Conservation (phyloP, 768 basidiomycete species). For the Leccinum boreale region DNA sequence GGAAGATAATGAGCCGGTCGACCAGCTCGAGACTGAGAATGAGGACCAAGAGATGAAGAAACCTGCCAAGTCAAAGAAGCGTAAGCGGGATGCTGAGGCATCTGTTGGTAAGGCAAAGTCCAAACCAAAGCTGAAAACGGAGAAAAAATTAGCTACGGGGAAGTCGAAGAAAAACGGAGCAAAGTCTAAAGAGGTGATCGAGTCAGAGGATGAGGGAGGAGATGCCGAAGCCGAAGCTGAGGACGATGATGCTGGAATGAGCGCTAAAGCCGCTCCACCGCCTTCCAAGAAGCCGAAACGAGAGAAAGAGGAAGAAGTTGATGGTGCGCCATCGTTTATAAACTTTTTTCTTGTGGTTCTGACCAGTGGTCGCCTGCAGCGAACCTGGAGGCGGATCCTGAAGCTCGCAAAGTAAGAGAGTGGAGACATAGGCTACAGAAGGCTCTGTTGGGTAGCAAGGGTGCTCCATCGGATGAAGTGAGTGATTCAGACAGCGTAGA, state of each 20-base stretch:
- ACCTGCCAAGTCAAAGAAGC: conserved; percentile 46
- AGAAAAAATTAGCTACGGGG: conserved; percentile 28
- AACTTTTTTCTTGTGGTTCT: neutral
- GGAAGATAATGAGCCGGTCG: conserved; percentile 60
- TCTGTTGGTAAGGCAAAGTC: conserved; percentile 37
- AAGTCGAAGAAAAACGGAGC: conserved; percentile 53
- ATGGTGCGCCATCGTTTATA: conserved; percentile 42
- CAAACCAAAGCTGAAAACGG: conserved; percentile 46
- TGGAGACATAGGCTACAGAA: conserved; percentile 94
- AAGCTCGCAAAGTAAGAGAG: conserved; percentile 74
- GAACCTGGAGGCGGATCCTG: conserved; percentile 51
- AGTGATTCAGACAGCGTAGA: conserved; percentile 17
- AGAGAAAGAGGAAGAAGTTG: conserved; percentile 58
- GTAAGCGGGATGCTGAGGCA: conserved; percentile 62
- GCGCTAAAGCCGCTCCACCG: conserved; percentile 56
- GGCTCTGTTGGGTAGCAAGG: conserved; percentile 70
- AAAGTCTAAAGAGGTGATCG: conserved; percentile 61
- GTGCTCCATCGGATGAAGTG: conserved; percentile 63
- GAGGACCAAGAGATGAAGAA: conserved; percentile 52
- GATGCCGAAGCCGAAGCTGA: conserved; percentile 46
- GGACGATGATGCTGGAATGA: conserved; percentile 45
- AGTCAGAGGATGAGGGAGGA: conserved; percentile 61
- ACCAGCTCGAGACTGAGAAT: conserved; percentile 57
- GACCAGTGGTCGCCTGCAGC: conserved; percentile 24
- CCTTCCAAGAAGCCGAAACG: conserved; percentile 62